Percentiles rank a stretch among this genome's conserved stretches.
phyloP scores from a whole-genome alignment of 345 rosid genomes.

The Eucalyptus pauciflora region DNA sequence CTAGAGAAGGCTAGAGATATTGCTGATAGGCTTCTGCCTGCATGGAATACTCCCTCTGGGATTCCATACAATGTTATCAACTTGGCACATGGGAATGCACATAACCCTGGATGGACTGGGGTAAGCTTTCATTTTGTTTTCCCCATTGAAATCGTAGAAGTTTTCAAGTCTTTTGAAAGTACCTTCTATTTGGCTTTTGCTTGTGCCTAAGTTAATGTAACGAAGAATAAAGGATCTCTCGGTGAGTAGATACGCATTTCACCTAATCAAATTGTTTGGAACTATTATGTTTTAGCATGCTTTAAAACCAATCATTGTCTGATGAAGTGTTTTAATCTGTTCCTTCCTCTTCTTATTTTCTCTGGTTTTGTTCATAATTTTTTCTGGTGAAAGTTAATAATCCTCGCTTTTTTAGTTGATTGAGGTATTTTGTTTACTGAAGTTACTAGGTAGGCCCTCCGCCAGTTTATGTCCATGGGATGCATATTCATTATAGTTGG shows the following conservation, averaged over 20 bases:
- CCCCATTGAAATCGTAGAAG: neutral
- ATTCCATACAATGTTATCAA: slow-evolving; percentile 87
- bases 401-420: neutral
- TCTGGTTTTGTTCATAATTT: neutral
- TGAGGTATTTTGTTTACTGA: neutral
- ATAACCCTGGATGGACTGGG: slow-evolving; percentile 88
- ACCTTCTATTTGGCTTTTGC: neutral
- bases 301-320: neutral
- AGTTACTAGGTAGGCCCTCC: neutral
- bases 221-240: neutral
- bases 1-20: slow-evolving; percentile 93
- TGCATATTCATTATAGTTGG: neutral
- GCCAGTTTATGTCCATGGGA: neutral
- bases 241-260: neutral
- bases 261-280: neutral
- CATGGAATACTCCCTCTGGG: slow-evolving; percentile 81
- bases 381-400: neutral
- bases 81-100: slow-evolving; percentile 70
- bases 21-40: slow-evolving; percentile 93
- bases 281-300: neutral
- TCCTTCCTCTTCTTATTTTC: neutral
- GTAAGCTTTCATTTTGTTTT: slow-evolving; percentile 33
- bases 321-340: neutral
- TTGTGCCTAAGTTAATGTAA: neutral
- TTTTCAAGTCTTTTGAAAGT: neutral